These are phyloP conservation scores for Erysimum pusillum DNA, from an alignment of 441 rosid species.

Conservation along the genomic window DNA sequence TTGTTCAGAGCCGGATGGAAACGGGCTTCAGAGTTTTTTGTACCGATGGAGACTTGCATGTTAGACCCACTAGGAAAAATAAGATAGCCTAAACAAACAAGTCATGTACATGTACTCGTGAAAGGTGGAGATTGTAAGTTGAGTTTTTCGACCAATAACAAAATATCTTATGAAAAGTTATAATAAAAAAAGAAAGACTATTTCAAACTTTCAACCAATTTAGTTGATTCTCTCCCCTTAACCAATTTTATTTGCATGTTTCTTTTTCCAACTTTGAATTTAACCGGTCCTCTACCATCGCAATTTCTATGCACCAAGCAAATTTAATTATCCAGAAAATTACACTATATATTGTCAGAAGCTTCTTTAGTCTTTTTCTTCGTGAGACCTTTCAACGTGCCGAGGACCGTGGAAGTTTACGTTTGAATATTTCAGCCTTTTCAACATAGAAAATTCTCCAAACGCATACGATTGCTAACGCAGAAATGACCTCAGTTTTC, in stretches of 20 bases:
- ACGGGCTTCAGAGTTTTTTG: background rate
- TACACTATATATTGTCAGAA: constrained; percentile 29
- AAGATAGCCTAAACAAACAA: constrained; percentile 1
- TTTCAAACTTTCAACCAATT: background rate
- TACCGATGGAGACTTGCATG: background rate
- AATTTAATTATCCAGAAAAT: constrained; percentile 2
- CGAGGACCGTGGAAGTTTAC: constrained; percentile 34
- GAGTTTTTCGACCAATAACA: background rate
- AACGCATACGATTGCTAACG: constrained; percentile 23
- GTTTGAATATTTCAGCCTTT: constrained; percentile 28
- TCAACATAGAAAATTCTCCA: constrained; percentile 24
- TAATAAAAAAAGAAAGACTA: background rate
- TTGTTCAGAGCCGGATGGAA: background rate
- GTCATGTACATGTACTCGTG: background rate
- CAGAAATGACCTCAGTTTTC: constrained; percentile 14
- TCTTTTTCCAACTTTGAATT: background rate
- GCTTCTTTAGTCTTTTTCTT: constrained; percentile 17
- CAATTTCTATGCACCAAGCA: background rate
- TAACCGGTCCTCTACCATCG: background rate
- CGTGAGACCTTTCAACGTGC: constrained; percentile 30
- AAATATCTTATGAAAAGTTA: background rate
- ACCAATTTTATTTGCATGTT: background rate
- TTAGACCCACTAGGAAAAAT: background rate
- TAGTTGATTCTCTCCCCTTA: background rate
- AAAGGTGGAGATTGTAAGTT: background rate